A percentile compares a stretch with the other conserved stretches of the same genome.
phyloP scores from a whole-genome alignment of 805 yeast genomes.

The Schwanniomyces yamadae region DNA sequence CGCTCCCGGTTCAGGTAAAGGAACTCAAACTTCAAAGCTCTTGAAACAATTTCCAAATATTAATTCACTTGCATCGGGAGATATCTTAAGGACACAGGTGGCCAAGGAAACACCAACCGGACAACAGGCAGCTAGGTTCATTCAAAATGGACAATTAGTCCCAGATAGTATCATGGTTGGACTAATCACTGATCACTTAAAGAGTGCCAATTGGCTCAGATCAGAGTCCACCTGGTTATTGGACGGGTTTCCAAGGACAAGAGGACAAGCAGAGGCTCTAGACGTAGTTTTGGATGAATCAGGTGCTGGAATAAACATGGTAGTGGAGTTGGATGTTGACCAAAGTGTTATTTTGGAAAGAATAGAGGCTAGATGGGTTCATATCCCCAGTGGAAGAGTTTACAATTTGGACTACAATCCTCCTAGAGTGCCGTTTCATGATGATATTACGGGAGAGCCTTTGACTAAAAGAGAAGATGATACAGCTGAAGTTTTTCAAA shows the following conservation, averaged over 20 bases:
- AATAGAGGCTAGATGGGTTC: conserved; percentile 84
- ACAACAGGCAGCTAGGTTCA: conserved; percentile 51
- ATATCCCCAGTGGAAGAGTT: conserved; percentile 78
- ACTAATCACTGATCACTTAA: conserved; percentile 53
- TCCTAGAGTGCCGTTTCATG: conserved; percentile 76
- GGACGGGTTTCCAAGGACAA: conserved; percentile 91
- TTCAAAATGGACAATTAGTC: conserved; percentile 63
- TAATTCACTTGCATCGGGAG: conserved; percentile 77
- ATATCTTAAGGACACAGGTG: conserved; percentile 70
- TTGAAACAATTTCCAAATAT: conserved; percentile 53
- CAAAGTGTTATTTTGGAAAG: conserved; percentile 76
- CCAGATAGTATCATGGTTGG: conserved; percentile 71
- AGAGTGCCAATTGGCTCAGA: conserved; percentile 41
- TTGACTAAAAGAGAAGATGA: conserved; percentile 81
- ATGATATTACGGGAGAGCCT: conserved; percentile 89
- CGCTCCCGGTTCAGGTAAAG: conserved; percentile 96
- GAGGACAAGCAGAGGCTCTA: conserved; percentile 64
- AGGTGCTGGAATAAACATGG: conserved; percentile 58
- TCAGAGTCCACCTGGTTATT: conserved; percentile 61
- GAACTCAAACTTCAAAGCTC: conserved; percentile 76
- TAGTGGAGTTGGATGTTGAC: conserved; percentile 88
- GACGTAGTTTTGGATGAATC: conserved; percentile 40
- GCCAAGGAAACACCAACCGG: conserved; percentile 55
- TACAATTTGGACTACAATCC: conserved; percentile 87
- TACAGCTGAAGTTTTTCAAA: conserved; percentile 66